Percentiles rank a stretch among this genome's conserved stretches.
Conservation (phyloP, 768 basidiomycete species). For the Gyrodon lividus region DNA sequence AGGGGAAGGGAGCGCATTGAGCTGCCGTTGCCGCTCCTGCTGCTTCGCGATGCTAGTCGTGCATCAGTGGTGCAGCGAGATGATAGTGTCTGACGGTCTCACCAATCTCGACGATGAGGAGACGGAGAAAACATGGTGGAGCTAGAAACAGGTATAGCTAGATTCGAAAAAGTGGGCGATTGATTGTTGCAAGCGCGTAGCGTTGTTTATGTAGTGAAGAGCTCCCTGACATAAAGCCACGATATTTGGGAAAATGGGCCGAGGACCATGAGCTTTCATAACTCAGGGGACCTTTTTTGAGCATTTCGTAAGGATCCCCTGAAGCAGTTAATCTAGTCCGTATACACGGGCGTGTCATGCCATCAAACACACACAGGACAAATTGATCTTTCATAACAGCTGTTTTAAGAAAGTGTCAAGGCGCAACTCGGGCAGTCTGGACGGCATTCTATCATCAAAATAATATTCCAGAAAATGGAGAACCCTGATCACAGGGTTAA, state of each 20-base stretch:
- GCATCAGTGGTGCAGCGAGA: neutral
- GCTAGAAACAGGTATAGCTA: neutral
- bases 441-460: neutral
- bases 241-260: neutral
- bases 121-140: slow-evolving; percentile 26
- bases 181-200: neutral
- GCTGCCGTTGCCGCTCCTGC: slow-evolving; percentile 27
- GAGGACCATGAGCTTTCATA: neutral
- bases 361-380: neutral
- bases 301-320: neutral
- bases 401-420: neutral
- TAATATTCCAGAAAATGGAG: neutral
- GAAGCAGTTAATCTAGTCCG: neutral
- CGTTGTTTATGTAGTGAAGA: slow-evolving; percentile 6
- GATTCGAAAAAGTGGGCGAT: neutral
- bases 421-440: neutral
- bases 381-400: neutral
- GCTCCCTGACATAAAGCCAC: neutral
- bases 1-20: slow-evolving; percentile 28
- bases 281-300: neutral
- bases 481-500: neutral
- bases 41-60: slow-evolving; percentile 34
- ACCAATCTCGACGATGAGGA: slow-evolving; percentile 31
- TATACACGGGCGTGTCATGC: neutral
- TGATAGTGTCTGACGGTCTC: slow-evolving; percentile 5